Base-by-base conservation (phyloP, 2,329 filamentous ascomycete species). In the Colletotrichum sp. region DNA sequence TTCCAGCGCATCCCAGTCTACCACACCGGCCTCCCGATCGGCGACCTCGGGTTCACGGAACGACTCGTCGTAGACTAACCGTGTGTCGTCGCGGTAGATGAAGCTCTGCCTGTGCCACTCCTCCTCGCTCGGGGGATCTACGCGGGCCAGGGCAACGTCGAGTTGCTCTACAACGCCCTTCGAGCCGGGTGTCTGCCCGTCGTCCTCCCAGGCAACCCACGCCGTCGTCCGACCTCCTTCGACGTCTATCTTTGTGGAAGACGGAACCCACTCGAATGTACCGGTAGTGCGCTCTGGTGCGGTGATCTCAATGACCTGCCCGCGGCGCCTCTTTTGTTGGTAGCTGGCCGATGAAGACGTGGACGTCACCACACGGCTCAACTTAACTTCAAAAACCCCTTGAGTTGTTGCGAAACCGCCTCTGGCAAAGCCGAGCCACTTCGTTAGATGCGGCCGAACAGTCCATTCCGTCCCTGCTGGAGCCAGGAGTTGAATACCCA, bases 341-440 rank as follows among this genome's bases (percentile, higher is more conserved):
- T 67, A 52, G 24, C 55, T 34, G n/a, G 72, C 71, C 32, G 66
- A 24, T 24, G 60, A 71, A 15, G 62, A 75, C 9, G 44, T 71
- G 24, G 72, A 77, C 2, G 72, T 62, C 26, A 79, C 70, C 24
- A 80, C 79, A 30, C 80, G 79, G 65, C 77, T 78, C 55, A 81
- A 72, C 55, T 75, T 77, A 16, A 85, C 84, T 65, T 84, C 83
- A 70, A 85, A 86, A 55, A 77, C 79, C 2, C 84, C 84, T 57
- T 57, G 67, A 3, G 63, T 52, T 16, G 83, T 85, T 9, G 84
- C 82, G 68, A 86, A 86, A 3, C 85, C 85, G 28, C 84, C 85
- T 76, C 81, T 80, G 3, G 80, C 82, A 72, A 82, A 84, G 24
- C 80, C 81, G 18, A 84, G 77, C 82, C 82, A 86, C 71, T 78